These are phyloP conservation scores for Suillus weaverae DNA, from an alignment of 768 basidiomycete species.

Conservation along the genomic window DNA sequence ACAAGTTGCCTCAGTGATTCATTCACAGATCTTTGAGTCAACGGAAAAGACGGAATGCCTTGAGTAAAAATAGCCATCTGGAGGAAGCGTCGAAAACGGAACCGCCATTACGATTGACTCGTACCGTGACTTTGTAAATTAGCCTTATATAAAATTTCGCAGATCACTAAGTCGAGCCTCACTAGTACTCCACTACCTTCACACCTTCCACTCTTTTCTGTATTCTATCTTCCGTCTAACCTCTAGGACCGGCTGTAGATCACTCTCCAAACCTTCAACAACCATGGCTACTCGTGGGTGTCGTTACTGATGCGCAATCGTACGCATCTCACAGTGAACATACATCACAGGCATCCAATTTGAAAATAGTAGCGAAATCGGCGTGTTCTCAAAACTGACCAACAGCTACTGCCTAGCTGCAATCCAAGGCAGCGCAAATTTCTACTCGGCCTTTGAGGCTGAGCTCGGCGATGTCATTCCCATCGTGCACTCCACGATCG, in stretches of 20 bases:
- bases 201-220: slow-evolving; percentile 1
- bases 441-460: slow-evolving; percentile 96
- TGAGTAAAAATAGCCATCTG: background rate
- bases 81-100: background rate
- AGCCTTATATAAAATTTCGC: background rate
- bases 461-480: slow-evolving; percentile 93
- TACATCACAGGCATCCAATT: slow-evolving; percentile 76
- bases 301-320: background rate
- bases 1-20: background rate
- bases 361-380: slow-evolving; percentile 93
- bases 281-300: slow-evolving; percentile 69
- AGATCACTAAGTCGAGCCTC: background rate
- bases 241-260: background rate
- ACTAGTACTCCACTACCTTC: background rate
- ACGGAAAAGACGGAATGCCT: background rate
- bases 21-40: background rate
- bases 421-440: slow-evolving; percentile 93
- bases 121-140: background rate
- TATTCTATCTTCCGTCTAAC: slow-evolving; percentile 1
- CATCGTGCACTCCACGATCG: slow-evolving; percentile 94
- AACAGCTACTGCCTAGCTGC: slow-evolving; percentile 97
- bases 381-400: slow-evolving; percentile 96
- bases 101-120: slow-evolving; percentile 9
- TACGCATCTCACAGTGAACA: slow-evolving; percentile 10
- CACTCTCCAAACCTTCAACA: slow-evolving; percentile 12